phyloP scores from a whole-genome alignment of 768 basidiomycete species.

The Hericium erinaceus region DNA sequence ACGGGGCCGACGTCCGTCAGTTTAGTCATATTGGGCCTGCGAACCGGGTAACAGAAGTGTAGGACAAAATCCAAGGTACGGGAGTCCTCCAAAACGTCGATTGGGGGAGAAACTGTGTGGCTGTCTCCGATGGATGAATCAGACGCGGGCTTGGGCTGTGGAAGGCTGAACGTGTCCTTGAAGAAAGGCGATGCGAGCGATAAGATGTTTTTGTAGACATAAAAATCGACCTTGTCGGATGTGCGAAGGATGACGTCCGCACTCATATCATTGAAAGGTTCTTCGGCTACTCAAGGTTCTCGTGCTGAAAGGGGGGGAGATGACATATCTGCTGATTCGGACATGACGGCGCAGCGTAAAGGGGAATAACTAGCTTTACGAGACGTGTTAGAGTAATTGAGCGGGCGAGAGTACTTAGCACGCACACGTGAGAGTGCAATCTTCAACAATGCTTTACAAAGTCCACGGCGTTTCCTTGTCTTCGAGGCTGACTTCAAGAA shows the following conservation, averaged over 20 bases:
- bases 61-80: conserved; percentile 2
- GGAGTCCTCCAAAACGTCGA: neutral
- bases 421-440: too few relatives aligned
- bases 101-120: too few relatives aligned
- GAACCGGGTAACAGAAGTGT: conserved; percentile 6
- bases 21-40: neutral
- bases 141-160: conserved; percentile 13
- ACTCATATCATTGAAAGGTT: neutral
- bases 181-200: conserved; percentile 10
- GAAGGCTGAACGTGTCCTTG: conserved; percentile 20
- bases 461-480: too few relatives aligned
- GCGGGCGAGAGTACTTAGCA: too few relatives aligned
- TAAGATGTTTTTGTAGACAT: conserved; percentile 24
- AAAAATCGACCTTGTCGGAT: conserved; percentile 8
- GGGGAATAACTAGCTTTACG: neutral
- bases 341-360: neutral
- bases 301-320: too few relatives aligned
- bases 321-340: neutral
- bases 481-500: too few relatives aligned
- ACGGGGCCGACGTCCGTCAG: conserved; percentile 1
- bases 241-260: neutral
- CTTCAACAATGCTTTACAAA: too few relatives aligned
- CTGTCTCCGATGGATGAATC: neutral
- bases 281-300: neutral
- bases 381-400: neutral